These are phyloP conservation scores for Penicillium corylophilum DNA, from an alignment of 2,329 filamentous ascomycete species.

Conservation along the genomic window DNA sequence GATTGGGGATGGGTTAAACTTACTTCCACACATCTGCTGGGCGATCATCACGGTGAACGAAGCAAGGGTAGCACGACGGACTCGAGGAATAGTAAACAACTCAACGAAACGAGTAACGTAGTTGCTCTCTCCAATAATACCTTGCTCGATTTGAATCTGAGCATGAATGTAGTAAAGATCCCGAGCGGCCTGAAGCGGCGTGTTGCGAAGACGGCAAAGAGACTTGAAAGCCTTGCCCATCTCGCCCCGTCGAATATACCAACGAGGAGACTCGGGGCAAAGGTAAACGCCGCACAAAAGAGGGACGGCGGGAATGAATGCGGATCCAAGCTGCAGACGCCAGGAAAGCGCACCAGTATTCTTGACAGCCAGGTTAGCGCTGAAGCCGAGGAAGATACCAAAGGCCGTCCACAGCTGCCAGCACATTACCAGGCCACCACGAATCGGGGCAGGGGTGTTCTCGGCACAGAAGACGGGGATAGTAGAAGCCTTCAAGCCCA, in stretches of 20 bases:
- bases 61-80: conserved; percentile 66
- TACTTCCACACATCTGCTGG: conserved; percentile 65
- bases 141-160: conserved; percentile 50
- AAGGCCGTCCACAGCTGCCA: conserved; percentile 58
- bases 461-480: conserved; percentile 57
- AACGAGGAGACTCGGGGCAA: conserved; percentile 65
- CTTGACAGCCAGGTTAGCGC: conserved; percentile 64
- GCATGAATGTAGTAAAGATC: conserved; percentile 52
- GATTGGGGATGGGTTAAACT: background rate
- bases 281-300: conserved; percentile 59
- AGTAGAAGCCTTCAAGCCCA: conserved; percentile 62
- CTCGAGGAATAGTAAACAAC: conserved; percentile 51
- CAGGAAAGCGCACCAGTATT: conserved; percentile 60
- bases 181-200: conserved; percentile 59
- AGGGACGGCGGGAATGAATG: conserved; percentile 64
- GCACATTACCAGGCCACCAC: conserved; percentile 57
- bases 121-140: conserved; percentile 48
- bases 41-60: conserved; percentile 79
- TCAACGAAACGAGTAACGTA: conserved; percentile 61
- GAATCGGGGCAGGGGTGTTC: conserved; percentile 55
- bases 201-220: conserved; percentile 58
- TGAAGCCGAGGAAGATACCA: conserved; percentile 66
- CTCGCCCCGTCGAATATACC: conserved; percentile 65
- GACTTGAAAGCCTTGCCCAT: conserved; percentile 62
- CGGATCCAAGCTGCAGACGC: conserved; percentile 64